Base-by-base conservation (phyloP, 257 asterid genomes). In the Solanum sejunctum region DNA sequence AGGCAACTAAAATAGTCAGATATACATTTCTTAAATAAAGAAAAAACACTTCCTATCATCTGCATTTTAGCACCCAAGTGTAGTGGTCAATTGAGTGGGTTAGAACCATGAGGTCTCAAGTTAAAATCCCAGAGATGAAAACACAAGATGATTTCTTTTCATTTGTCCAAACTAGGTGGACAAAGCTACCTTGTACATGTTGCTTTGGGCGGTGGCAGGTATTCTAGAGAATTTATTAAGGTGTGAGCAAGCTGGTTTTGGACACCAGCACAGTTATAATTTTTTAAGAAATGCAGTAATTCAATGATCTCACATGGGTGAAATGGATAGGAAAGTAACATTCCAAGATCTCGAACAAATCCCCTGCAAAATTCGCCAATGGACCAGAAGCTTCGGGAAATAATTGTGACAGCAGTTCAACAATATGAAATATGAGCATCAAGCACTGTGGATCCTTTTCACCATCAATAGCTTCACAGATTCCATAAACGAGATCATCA, bases 401-500 rank as follows among this genome's bases (percentile, higher is more conserved):
- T 82, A 93, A 70, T 83, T 84, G 89, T 26, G 92, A 92, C 88
- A 95, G 93, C 56, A 84, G 82, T 89, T 93, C 94, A 89, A 94
- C 95, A 21, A 95, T 88, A 89, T 57, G 95, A 87, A 94, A 97
- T 69, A 93, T 87, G 77, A 88, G 87, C 90, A 92, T 85, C 87
- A 97, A 90, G 90, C 99, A 97, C 69, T 93, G 89, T 87, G 98
- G 99, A 91, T 97, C 98, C 89, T 90, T 95, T 86, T 95, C 99
- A 82, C 91, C 97, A 52, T 95, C 99, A 86, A 95, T 90, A 73
- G 97, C 92, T 89, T 90, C 98, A 92, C 95, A 92, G 87, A 93
- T 88, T 90, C 95, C 96, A 90, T 94, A 93, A 7, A 93, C 87
- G 85, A 97, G 91, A 69, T 86, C 71, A 85, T 90, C 97, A 83